Evolutionary conservation across 176 grass and related monocot species (phyloP), one percentile per base, ranked within the genome.

Genomic region (Typha latifolia): DNA sequence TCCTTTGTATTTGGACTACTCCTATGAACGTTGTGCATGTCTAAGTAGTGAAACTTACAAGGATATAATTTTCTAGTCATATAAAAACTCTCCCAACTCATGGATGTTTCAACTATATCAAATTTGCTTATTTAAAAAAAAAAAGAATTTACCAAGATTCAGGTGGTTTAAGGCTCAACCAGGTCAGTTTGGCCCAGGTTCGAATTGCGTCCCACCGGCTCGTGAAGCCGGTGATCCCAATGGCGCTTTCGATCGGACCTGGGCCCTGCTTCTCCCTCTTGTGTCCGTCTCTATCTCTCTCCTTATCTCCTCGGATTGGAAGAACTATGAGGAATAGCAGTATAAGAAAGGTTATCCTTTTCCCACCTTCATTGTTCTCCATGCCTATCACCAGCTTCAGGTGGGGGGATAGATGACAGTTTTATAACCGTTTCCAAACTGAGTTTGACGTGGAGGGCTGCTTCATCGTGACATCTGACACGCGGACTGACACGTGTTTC

Each of bases 161-260:
- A 20, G 72, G 79, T 56, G 66, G 69, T 66, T 74, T 52, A 49
- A 83, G 34, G 43, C 85, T 96, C 79, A 81, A 79, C 84, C 63
- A 81, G 4, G 79, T 15, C 3, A 90, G 72, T 61, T 68, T 81
- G 14, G 73, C 87, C 87, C 87, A 87, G 20, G 81, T 1, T 8
- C 66, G 78, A 37, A 96, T 47, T 13, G 80, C 66, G 72, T 90
- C 87, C 48, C 89, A 73, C 56, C 81, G 70, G 78, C 48, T 85
- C 78, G 66, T 78, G 66, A 90, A 75, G 37, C 81, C 87, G 14
- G 78, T 72, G 16, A 59, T 62, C 63, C 78, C 91, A 21, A 96
- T 78, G 69, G 91, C 91, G 52, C 85, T 74, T 77, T 96, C 91
- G 8, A 80, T 51, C 12, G 76, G 79, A 53, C 75, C 72, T 21